Evolutionary conservation across 768 basidiomycete genomes (phyloP), one percentile per base, ranked within the genome.

Genomic region (Polyporus arcularius): DNA sequence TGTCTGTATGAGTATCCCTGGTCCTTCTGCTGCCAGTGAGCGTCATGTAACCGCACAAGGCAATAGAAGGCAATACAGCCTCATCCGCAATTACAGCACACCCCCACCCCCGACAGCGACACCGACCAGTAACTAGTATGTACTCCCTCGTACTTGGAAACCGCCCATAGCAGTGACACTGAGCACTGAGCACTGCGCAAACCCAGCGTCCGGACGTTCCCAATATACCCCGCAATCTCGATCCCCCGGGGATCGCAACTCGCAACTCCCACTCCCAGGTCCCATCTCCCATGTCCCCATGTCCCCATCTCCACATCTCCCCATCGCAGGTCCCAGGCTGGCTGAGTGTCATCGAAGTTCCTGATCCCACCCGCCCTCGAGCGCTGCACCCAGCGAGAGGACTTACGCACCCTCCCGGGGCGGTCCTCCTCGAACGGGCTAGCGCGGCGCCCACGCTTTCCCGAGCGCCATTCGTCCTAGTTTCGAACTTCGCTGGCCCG

Each of bases 351-450:
- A 2, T 26, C 2, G 21, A 26, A 2, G 21, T 26, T 50, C 32
- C 43, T 3, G 26, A 11, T 16, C 16, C 15, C 51, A 18, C 39
- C 35, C 45, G 16, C 26, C 59, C 41, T 15, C 39, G 39, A 32
- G 32, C 39, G n/a, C n/a, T n/a, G n/a, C n/a, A n/a, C n/a, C n/a
- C n/a, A n/a, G n/a, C n/a, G n/a, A n/a, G n/a, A n/a, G n/a, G n/a
- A n/a, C n/a, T n/a, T n/a, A n/a, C 43, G 16, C 42, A 9, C 41
- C 28, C 38, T 28, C 50, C 41, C 40, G 61, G 61, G 32, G 16
- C 14, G 46, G 39, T 41, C 56, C 53, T 62, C 52, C 61, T 58
- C 40, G 40, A 62, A 35, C 40, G 28, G 57, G 61, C 49, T 62
- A 62, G 61, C 47, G 38, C 56, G 46, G 61, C 52, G 32, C 57